Conservation (phyloP, 441 rosid genomes). For the Kokia cookei region DNA sequence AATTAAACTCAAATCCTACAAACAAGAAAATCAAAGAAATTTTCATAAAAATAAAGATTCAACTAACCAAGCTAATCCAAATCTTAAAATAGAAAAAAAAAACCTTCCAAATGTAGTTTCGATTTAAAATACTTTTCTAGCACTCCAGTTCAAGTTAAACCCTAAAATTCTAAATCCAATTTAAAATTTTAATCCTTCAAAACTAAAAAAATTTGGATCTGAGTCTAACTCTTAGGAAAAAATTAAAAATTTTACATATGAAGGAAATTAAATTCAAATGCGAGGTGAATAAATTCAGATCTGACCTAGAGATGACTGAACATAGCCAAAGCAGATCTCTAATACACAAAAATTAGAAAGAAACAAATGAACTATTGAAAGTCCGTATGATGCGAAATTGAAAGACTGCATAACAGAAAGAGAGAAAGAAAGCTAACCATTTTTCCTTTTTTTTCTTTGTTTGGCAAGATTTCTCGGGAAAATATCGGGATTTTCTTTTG, state of each 20-base stretch:
- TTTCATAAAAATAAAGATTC: no score
- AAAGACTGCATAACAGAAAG: background rate
- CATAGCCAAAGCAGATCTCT: background rate
- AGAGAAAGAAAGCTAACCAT: constrained; percentile 21
- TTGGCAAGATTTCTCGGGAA: constrained; percentile 8
- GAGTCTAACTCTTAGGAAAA: background rate
- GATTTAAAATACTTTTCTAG: background rate
- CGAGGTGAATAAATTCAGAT: background rate
- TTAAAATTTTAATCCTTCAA: background rate
- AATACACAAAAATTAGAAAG: background rate
- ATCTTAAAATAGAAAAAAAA: background rate
- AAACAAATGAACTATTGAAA: background rate
- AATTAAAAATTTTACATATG: background rate
- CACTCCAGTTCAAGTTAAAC: background rate
- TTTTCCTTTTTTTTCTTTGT: background rate
- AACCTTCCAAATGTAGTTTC: background rate
- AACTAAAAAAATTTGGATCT: background rate
- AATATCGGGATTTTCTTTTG: background rate
- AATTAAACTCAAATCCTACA: constrained; percentile 28
- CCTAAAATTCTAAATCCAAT: background rate
- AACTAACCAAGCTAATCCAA: no score
- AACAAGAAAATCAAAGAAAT: background rate
- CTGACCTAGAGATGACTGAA: background rate
- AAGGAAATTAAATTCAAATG: background rate
- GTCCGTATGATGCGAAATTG: background rate